Base-by-base conservation (phyloP, 345 rosid genomes). In the Citrus sp. region DNA sequence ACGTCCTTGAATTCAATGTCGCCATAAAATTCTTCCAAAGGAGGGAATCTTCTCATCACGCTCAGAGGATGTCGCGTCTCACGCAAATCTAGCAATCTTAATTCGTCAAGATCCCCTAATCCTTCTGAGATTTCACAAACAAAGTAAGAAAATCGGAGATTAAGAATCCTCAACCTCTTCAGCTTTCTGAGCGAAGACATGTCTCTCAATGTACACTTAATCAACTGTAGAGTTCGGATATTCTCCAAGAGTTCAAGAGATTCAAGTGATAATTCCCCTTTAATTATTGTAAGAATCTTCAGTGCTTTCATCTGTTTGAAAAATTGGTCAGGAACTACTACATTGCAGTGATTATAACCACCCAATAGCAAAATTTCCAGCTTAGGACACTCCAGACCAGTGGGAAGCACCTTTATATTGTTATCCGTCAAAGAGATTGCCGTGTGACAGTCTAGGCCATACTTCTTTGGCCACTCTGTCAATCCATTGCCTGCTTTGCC, bases 381-480 rank as follows among this genome's bases (percentile, higher is more conserved):
- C 21, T 54, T 78, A 24, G 81, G 72, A 24, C 54, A 78, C 22
- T 7, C 54, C 72, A 63, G 7, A 24, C 8, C 24, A 24, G 3
- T 8, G 5, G 77, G 81, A 72, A 72, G 59, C 12, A 1, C 46
- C 7, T 25, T 13, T 5, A 79, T 24, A 2, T 25, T 0, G 38
- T 55, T 64, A 2, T 6, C 8, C 37, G 37, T 16, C 21, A 64
- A 64, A 7, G 72, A 79, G n/a, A 72, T 73, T 65, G 67, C 67
- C 5, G 13, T 65, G 42, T 7, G 38, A 10, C n/a, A 3, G n/a
- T 69, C 46, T 3, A 77, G 18, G 27, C 40, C n/a, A 21, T 38
- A 22, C 10, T 14, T 27, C 63, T 71, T 24, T 30, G 81, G 71
- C 81, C 81, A 78, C 8, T 62, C 81, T 3, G 6, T 28, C 76